phyloP scores from a whole-genome alignment of 441 rosid genomes.

The Erodium texanum region DNA sequence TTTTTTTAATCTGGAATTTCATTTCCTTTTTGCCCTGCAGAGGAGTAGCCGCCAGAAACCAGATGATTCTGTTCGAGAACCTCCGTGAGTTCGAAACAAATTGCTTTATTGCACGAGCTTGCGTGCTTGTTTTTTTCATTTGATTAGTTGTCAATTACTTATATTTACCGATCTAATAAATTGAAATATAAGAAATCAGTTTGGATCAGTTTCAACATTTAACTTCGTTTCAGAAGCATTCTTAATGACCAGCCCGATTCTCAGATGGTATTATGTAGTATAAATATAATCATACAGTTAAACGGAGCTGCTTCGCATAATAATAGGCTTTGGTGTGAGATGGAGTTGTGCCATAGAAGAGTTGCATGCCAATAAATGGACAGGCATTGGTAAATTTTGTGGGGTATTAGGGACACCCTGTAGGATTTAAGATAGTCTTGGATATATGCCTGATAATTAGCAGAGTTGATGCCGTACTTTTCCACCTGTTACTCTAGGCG shows the following conservation, averaged over 20 bases:
- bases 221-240: too few species aligned
- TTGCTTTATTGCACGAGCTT: too few species aligned
- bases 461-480: background rate
- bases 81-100: constrained; percentile 43
- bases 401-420: background rate
- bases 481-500: background rate
- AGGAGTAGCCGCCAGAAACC: constrained; percentile 58
- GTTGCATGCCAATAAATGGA: background rate
- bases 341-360: background rate
- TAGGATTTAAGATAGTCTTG: background rate
- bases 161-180: too few species aligned
- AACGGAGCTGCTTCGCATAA: too few species aligned
- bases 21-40: constrained; percentile 27
- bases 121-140: background rate
- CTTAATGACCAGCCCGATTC: too few species aligned
- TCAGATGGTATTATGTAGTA: too few species aligned
- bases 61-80: constrained; percentile 64
- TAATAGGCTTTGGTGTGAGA: too few species aligned
- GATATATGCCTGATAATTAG: background rate
- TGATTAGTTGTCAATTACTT: background rate
- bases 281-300: too few species aligned
- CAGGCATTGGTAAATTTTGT: background rate
- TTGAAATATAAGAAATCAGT: too few species aligned
- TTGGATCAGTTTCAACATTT: too few species aligned
- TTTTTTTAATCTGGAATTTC: background rate